Percentiles rank a stretch among this genome's conserved stretches.
These are phyloP conservation scores for Cladosporium sp. DNA, from an alignment of 2,329 filamentous ascomycete genomes.

Conservation along the genomic window DNA sequence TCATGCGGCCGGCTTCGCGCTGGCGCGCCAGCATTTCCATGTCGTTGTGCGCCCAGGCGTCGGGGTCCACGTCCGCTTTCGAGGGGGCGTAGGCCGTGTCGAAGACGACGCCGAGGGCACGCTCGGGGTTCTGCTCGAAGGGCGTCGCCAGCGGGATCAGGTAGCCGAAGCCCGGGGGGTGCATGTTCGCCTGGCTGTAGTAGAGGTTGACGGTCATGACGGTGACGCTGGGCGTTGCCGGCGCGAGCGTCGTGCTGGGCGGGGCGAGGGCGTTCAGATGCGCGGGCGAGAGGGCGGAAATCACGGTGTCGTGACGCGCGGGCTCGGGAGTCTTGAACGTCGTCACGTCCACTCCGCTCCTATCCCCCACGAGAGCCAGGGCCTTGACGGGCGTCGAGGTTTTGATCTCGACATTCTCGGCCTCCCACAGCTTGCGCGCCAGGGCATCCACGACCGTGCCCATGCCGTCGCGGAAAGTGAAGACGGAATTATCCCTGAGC, in stretches of 20 bases:
- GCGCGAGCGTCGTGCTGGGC: constrained; percentile 24
- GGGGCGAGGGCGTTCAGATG: constrained; percentile 27
- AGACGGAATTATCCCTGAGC: constrained; percentile 35
- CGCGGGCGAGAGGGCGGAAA: constrained; percentile 57
- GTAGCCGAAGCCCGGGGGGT: constrained; percentile 80
- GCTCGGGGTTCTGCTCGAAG: constrained; percentile 71
- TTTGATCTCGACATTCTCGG: constrained; percentile 38
- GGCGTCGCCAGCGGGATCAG: constrained; percentile 75
- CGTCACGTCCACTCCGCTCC: constrained; percentile 30
- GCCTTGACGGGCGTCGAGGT: constrained; percentile 42
- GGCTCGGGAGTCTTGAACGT: constrained; percentile 20
- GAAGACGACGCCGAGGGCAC: constrained; percentile 87
- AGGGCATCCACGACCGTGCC: constrained; percentile 37
- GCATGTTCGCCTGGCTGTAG: constrained; percentile 62
- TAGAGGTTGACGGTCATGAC: constrained; percentile 93
- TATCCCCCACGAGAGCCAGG: constrained; percentile 34
- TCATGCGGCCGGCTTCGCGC: constrained; percentile 22
- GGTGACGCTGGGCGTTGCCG: constrained; percentile 53
- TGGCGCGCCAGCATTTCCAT: constrained; percentile 21
- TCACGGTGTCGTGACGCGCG: constrained; percentile 49
- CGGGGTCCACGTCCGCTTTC: constrained; percentile 20
- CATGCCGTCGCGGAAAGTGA: constrained; percentile 43
- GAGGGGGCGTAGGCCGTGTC: constrained; percentile 58
- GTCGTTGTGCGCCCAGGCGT: constrained; percentile 22
- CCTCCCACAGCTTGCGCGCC: constrained; percentile 33